These are phyloP conservation scores for Fragosphaeria purpurea DNA, from an alignment of 2,329 filamentous ascomycete genomes.

Conservation along the genomic window DNA sequence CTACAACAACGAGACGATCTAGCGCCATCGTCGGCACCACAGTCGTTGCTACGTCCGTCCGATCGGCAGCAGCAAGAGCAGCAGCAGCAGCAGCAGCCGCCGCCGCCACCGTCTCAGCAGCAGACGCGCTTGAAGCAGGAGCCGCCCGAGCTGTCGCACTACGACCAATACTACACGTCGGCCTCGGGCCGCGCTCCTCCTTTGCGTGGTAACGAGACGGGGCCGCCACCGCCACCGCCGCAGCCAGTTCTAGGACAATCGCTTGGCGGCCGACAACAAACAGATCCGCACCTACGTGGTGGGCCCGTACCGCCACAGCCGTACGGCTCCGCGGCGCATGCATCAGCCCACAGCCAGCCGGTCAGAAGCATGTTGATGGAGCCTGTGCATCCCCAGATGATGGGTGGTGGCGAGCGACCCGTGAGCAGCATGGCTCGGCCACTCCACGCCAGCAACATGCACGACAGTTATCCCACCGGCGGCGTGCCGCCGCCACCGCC, in stretches of 20 bases:
- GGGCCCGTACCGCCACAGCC: background rate
- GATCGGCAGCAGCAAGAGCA: background rate
- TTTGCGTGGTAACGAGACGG: conserved; percentile 2
- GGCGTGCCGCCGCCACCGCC: conserved; percentile 14
- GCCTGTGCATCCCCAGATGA: conserved; percentile 10
- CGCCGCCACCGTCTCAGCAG: background rate
- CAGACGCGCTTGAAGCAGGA: conserved; percentile 1
- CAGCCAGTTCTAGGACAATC: too few relatives aligned
- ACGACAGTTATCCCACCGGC: conserved; percentile 4
- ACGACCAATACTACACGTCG: conserved; percentile 6
- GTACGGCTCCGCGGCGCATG: conserved; percentile 1
- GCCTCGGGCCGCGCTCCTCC: conserved; percentile 1
- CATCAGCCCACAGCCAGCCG: conserved; percentile 6
- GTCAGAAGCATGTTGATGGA: conserved; percentile 11
- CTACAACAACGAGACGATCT: conserved; percentile 16
- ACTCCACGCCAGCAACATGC: conserved; percentile 12
- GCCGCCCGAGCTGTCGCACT: conserved; percentile 2
- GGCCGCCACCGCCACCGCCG: background rate
- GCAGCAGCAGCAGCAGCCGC: background rate
- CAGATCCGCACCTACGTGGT: background rate
- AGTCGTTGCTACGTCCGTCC: background rate
- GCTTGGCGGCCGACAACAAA: background rate
- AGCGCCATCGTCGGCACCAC: conserved; percentile 11
- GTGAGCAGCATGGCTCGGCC: conserved; percentile 28
- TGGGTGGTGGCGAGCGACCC: conserved; percentile 20